phyloP scores from a whole-genome alignment of 768 basidiomycete species.

The Trametes meyenii region DNA sequence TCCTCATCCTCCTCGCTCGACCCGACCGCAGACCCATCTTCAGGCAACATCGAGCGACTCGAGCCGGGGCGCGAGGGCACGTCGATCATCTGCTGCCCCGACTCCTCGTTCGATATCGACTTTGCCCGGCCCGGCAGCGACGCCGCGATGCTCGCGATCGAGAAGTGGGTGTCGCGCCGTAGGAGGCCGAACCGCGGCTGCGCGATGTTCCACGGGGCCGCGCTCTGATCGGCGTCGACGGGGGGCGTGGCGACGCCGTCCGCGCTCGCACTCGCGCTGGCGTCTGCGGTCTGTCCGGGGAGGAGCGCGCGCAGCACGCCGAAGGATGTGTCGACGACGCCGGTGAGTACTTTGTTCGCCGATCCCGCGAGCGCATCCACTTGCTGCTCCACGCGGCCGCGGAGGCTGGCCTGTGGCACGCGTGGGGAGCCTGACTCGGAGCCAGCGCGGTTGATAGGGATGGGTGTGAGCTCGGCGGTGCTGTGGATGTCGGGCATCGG shows the following conservation, averaged over 20 bases:
- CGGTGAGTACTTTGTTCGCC: slow-evolving; percentile 75
- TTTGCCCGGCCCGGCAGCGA: slow-evolving; percentile 55
- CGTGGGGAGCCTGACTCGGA: slow-evolving; percentile 47
- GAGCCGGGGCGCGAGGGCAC: slow-evolving; percentile 58
- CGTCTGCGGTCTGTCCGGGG: slow-evolving; percentile 41
- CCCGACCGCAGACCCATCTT: slow-evolving; percentile 33
- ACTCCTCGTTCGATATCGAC: slow-evolving; percentile 37
- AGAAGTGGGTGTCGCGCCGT: slow-evolving; percentile 77
- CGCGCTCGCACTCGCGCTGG: slow-evolving; percentile 30
- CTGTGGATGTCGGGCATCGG: slow-evolving; percentile 39
- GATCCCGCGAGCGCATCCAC: slow-evolving; percentile 81
- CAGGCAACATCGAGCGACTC: slow-evolving; percentile 38
- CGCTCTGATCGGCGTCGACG: slow-evolving; percentile 31
- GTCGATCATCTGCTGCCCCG: slow-evolving; percentile 58
- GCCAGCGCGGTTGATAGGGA: slow-evolving; percentile 63
- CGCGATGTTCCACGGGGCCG: slow-evolving; percentile 47
- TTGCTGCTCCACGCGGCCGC: slow-evolving; percentile 77
- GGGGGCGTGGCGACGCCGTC: slow-evolving; percentile 21
- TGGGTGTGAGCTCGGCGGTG: slow-evolving; percentile 79
- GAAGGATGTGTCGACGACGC: slow-evolving; percentile 90
- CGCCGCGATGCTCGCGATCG: slow-evolving; percentile 76
- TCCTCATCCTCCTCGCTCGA: slow-evolving; percentile 42
- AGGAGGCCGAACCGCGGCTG: slow-evolving; percentile 65
- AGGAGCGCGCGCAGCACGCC: slow-evolving; percentile 82
- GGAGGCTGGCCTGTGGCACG: slow-evolving; percentile 57